Conservation (phyloP, 495 filamentous ascomycete species). For the Daldinia decipiens region DNA sequence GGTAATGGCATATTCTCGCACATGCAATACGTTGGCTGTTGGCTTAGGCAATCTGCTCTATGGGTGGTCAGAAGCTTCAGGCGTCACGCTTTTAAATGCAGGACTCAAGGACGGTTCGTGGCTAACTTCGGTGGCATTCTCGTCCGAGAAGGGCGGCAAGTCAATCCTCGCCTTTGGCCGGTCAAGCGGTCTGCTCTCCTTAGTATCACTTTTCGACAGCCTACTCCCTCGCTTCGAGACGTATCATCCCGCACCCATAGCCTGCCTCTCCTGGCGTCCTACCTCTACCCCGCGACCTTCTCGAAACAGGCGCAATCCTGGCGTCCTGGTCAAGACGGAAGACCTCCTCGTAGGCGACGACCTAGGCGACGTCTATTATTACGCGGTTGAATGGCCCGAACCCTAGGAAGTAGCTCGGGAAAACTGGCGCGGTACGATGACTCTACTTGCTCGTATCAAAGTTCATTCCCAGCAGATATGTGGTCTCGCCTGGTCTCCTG, state of each 20-base stretch:
- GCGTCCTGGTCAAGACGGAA: slow-evolving; percentile 66
- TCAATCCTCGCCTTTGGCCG: slow-evolving; percentile 88
- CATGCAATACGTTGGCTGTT: slow-evolving; percentile 80
- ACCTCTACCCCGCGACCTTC: slow-evolving; percentile 55
- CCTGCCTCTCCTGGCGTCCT: slow-evolving; percentile 79
- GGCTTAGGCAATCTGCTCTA: slow-evolving; percentile 83
- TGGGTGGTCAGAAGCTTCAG: slow-evolving; percentile 80
- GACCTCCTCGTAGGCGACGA: slow-evolving; percentile 92
- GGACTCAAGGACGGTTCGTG: slow-evolving; percentile 54
- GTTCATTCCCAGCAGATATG: slow-evolving; percentile 93
- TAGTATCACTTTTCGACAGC: slow-evolving; percentile 63
- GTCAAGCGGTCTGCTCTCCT: slow-evolving; percentile 68
- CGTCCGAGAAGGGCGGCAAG: slow-evolving; percentile 77
- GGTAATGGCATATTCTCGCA: slow-evolving; percentile 82
- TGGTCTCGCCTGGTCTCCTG: slow-evolving; percentile 85
- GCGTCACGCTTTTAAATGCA: slow-evolving; percentile 59
- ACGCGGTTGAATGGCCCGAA: slow-evolving; percentile 86
- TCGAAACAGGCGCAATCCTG: slow-evolving; percentile 48
- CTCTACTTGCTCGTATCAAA: slow-evolving; percentile 76
- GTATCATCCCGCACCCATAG: slow-evolving; percentile 73
- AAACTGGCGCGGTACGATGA: slow-evolving; percentile 81
- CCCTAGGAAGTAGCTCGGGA: slow-evolving; percentile 62
- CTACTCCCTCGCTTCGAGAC: slow-evolving; percentile 74
- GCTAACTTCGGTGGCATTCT: slow-evolving; percentile 88
- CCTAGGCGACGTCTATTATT: slow-evolving; percentile 84